Base-by-base conservation (phyloP, 1,139 yeast genomes). In the Taiozyma sp. region DNA sequence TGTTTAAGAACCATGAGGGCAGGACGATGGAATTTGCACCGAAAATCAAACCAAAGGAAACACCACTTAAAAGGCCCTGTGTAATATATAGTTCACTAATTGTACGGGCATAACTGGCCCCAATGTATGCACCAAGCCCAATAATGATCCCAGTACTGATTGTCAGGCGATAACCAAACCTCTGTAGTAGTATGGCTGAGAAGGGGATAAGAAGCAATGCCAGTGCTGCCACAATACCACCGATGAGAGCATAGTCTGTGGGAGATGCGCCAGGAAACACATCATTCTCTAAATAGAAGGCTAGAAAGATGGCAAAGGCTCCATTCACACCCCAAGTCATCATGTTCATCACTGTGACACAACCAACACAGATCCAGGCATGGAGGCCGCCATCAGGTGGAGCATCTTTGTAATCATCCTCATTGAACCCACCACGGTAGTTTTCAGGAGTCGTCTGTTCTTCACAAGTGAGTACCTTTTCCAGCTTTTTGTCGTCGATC, bases 301-400 rank as follows among this genome's bases (percentile, higher is more conserved):
- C 73, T 28, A 83, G 68, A 61, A 81, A 80, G 8, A 83, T 78
- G 5, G 87, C 83, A 61, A 70, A 83, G 0, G 80, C 76, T 2
- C 83, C 74, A 58, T 80, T 82, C 12, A 84, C 72, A 34, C 89
- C 89, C 88, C 88, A 83, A 1, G 84, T 79, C 27, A 81, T 70
- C 58, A 80, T 72, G 50, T 70, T 73, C 62, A 63, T 63, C 12
- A 54, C 66, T 68, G 75, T 68, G 4, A 77, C 75, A 57, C 83
- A 75, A 1, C 75, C 57, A 1, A 83, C 81, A 52, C 83, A 75
- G 16, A 80, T 73, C 87, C 89, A 84, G 1, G 86, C 87, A 55
- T 47, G 46, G 36, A 77, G 78, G 2, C 84, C 84, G 16, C 79
- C 76, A 64, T 83, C 88, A 8, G 81, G 80, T 3, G 83, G 83